Evolutionary conservation across 1,139 yeast species (phyloP).

Genomic region (Protomyces lactucae-debilis): DNA sequence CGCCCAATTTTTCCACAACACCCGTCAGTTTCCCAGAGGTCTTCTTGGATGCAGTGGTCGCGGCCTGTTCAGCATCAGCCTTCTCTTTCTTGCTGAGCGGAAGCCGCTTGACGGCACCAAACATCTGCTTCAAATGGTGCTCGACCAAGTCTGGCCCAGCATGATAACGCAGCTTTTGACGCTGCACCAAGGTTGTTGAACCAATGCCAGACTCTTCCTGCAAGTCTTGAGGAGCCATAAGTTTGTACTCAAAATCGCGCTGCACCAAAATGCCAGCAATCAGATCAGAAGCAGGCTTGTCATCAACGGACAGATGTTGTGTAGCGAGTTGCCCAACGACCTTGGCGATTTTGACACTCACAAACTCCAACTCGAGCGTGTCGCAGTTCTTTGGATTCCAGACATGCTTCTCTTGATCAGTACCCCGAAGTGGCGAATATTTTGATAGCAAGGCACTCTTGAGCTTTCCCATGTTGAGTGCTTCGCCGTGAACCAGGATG

Average conservation of each 20-base stretch:
- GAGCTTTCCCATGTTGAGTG: slow-evolving; percentile 94
- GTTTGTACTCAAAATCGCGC: slow-evolving; percentile 79
- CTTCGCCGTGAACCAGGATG: slow-evolving; percentile 88
- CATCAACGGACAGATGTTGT: slow-evolving; percentile 27
- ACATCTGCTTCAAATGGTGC: slow-evolving; percentile 95
- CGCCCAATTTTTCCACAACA: slow-evolving; percentile 35
- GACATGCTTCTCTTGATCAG: slow-evolving; percentile 86
- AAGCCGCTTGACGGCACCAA: slow-evolving; percentile 72
- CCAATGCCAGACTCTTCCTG: slow-evolving; percentile 84
- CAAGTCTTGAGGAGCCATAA: slow-evolving; percentile 77
- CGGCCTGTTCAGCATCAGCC: neutral
- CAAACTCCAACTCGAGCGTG: slow-evolving; percentile 66
- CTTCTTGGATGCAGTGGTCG: slow-evolving; percentile 45
- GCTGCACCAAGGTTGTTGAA: slow-evolving; percentile 77
- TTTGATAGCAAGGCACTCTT: slow-evolving; percentile 88
- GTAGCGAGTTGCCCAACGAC: slow-evolving; percentile 34
- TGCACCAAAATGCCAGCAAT: slow-evolving; percentile 86
- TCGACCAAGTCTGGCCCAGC: slow-evolving; percentile 75
- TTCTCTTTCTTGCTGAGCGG: slow-evolving; percentile 33
- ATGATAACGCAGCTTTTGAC: slow-evolving; percentile 69
- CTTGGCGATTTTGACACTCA: slow-evolving; percentile 75
- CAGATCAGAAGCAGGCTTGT: slow-evolving; percentile 41
- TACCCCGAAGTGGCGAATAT: slow-evolving; percentile 73
- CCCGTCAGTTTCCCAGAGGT: neutral
- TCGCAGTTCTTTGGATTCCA: slow-evolving; percentile 92